Base-by-base conservation (phyloP, 2,329 filamentous ascomycete genomes). In the Arachnomyces sp. region DNA sequence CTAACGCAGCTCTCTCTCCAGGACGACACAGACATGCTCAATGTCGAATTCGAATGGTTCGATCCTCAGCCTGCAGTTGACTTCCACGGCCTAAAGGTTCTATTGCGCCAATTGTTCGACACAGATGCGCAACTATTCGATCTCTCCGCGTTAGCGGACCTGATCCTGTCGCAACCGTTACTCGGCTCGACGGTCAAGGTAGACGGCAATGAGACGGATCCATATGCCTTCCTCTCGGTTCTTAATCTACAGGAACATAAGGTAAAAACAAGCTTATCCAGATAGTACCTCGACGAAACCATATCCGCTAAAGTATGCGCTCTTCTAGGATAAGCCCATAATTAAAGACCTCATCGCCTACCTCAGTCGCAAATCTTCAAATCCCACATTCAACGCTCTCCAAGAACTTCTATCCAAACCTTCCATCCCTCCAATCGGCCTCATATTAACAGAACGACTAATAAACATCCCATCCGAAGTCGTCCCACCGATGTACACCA, bases 41-140 rank as follows among this genome's bases (percentile, higher is more conserved):
- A 96, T 59, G 88, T 96, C 43, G 90, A 96, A 50, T 98, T 98
- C 56, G 92, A 98, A 69, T 96, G 88, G 85, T 98, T 96, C 70
- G 93, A 95, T 66, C 94, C 90, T 47, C 83, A 92, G 53, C 74
- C 85, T 2, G 79, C 84, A 6, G 75, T 94, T 53, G 92, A 98
- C 65, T 96, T 96, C 65, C 90, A 96, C 66, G 92, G 92, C 43
- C 77, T 93, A 53, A 95, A 95, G 64, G 83, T 80, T 7, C 78
- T 98, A 6, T 67, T 95, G 44, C 84, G 90, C 44, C 92, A 98
- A 64, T 78, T 98, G 31, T 82, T 98, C 62, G 92, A 96, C 62
- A 78, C 85, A 39, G 92, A 98, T 66, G 76, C 84, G 34, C 75
- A 82, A 44, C 73, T 93, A 21, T 87, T 95, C 69, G 84, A 96